These are phyloP conservation scores for Gracilariopsis chorda DNA, from an alignment of 23 red algal species.

Conservation along the genomic window DNA sequence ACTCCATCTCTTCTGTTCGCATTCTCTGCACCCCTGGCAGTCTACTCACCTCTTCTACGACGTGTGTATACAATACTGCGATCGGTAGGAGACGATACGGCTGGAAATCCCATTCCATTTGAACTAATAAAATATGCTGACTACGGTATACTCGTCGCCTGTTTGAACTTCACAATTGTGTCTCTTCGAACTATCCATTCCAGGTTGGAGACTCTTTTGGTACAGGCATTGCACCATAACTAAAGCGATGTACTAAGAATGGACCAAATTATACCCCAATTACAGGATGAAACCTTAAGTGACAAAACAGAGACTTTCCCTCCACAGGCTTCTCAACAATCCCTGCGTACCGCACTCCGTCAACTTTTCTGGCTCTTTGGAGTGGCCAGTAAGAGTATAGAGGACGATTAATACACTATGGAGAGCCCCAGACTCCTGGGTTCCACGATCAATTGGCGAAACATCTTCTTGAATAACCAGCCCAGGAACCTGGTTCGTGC, in stretches of 20 bases:
- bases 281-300: conserved; percentile 66
- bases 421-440: conserved; percentile 18
- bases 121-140: neutral
- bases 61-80: conserved; percentile 36
- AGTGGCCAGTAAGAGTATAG: conserved; percentile 55
- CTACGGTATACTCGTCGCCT: neutral
- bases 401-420: conserved; percentile 33
- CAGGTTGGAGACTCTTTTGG: conserved; percentile 48
- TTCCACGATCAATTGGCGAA: conserved; percentile 52
- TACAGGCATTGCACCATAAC: conserved; percentile 62
- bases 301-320: conserved; percentile 12
- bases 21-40: neutral
- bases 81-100: conserved; percentile 44
- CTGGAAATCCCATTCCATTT: conserved; percentile 68
- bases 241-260: conserved; percentile 63
- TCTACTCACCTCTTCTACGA: conserved; percentile 50
- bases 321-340: too few species aligned
- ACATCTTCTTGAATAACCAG: conserved; percentile 44
- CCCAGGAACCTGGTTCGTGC: conserved; percentile 33
- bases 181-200: conserved; percentile 20
- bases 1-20: neutral
- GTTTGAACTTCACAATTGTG: neutral
- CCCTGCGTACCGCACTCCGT: too few species aligned
- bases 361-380: too few species aligned
- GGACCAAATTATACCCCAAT: conserved; percentile 38